These are phyloP conservation scores for Linum trigynum DNA, from an alignment of 345 rosid species.

Conservation along the genomic window DNA sequence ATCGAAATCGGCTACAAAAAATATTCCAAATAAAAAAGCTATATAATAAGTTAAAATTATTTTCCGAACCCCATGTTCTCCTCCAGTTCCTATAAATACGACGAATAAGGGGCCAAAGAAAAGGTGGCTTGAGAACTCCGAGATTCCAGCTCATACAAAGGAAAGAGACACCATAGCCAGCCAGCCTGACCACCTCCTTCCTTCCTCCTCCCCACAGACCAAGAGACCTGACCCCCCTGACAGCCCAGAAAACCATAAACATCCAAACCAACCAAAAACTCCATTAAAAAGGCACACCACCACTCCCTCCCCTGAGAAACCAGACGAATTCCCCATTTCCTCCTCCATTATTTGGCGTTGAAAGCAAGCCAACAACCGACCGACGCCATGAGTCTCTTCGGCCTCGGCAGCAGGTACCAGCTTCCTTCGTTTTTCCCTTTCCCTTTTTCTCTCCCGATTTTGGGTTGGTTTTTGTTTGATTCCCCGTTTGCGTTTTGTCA, in stretches of 20 bases:
- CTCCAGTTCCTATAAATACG: background rate
- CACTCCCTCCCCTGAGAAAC: background rate
- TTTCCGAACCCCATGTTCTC: too few species aligned
- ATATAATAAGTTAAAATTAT: too few species aligned
- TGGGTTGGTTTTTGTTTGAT: background rate
- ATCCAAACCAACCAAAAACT: background rate
- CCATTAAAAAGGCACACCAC: background rate
- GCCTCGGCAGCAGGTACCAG: slow-evolving; percentile 40
- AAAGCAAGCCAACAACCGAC: background rate
- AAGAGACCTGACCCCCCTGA: background rate
- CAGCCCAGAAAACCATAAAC: background rate
- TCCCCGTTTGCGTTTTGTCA: background rate
- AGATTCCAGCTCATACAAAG: background rate
- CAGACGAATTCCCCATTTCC: too few species aligned
- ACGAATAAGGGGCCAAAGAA: background rate
- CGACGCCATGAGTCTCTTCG: slow-evolving; percentile 42
- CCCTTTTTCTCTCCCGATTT: background rate
- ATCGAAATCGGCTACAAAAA: too few species aligned
- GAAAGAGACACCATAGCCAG: background rate
- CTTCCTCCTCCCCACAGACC: background rate
- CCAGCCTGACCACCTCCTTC: background rate
- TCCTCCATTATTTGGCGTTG: background rate
- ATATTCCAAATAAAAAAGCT: too few species aligned
- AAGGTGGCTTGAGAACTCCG: background rate
- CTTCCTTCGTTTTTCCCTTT: background rate